These are phyloP conservation scores for Chlorella vulgaris DNA, from an alignment of 139 green algal genomes.

Conservation along the genomic window DNA sequence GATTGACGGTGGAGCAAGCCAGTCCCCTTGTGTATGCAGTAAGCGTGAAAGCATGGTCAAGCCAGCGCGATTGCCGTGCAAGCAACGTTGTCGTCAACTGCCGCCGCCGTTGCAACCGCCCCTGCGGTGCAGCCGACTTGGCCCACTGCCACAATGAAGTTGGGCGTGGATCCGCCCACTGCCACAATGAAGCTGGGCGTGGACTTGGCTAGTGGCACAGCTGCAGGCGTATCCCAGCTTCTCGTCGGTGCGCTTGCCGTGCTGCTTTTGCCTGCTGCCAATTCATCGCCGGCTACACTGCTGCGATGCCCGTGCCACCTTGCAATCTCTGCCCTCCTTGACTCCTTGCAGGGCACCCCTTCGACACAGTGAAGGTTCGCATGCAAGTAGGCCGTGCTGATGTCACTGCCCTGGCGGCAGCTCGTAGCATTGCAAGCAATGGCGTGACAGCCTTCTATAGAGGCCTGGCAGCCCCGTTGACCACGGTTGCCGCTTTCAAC, in stretches of 20 bases:
- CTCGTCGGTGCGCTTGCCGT: constrained; percentile 1
- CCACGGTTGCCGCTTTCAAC: constrained; percentile 84
- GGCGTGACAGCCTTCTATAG: constrained; percentile 70
- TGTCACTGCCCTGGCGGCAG: not conserved
- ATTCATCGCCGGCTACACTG: too few relatives aligned
- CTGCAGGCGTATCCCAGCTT: constrained; percentile 24
- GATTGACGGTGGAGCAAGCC: too few relatives aligned
- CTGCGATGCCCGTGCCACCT: too few relatives aligned
- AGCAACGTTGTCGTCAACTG: too few relatives aligned
- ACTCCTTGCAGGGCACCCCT: constrained; percentile 47
- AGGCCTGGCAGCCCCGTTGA: constrained; percentile 76
- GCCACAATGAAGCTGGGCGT: not conserved
- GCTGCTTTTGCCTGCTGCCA: too few relatives aligned
- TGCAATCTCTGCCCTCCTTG: too few relatives aligned
- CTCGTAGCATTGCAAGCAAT: constrained; percentile 53
- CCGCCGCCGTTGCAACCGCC: too few relatives aligned
- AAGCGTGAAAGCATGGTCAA: too few relatives aligned
- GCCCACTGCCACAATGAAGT: not conserved
- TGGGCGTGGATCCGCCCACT: not conserved
- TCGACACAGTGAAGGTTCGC: constrained; percentile 70
- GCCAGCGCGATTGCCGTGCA: too few relatives aligned
- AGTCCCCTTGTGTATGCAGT: too few relatives aligned
- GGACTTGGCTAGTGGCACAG: constrained; percentile 21
- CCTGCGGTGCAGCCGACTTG: not conserved
- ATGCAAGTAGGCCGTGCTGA: not conserved